phyloP scores from a whole-genome alignment of 495 filamentous ascomycete genomes.

The Tuber umbilicatum region DNA sequence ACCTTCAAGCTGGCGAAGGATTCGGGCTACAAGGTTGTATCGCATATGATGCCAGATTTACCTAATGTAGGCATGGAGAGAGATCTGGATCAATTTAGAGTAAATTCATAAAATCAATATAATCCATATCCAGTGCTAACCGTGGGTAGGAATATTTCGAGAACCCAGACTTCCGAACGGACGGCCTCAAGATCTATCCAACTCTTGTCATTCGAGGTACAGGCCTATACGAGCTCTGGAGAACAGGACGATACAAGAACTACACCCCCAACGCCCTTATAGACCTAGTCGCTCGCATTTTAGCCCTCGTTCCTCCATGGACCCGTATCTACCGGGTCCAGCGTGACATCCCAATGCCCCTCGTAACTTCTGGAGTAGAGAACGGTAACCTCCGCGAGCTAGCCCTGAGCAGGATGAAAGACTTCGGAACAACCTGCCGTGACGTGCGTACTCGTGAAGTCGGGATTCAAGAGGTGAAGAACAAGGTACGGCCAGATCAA shows the following conservation, averaged over 20 bases:
- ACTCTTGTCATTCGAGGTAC: slow-evolving; percentile 96
- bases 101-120: slow-evolving; percentile 5
- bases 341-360: slow-evolving; percentile 96
- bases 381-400: slow-evolving; percentile 95
- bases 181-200: slow-evolving; percentile 96
- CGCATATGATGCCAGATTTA: slow-evolving; percentile 98
- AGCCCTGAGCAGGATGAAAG: slow-evolving; percentile 90
- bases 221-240: slow-evolving; percentile 93
- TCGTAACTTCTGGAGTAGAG: slow-evolving; percentile 93
- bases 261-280: slow-evolving; percentile 96
- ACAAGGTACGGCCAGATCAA: slow-evolving; percentile 94
- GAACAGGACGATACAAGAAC: slow-evolving; percentile 94
- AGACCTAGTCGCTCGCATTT: slow-evolving; percentile 87
- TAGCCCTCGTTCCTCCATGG: slow-evolving; percentile 93
- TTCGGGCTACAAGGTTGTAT: slow-evolving; percentile 96
- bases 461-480: slow-evolving; percentile 96
- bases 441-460: slow-evolving; percentile 98
- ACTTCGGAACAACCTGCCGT: slow-evolving; percentile 93
- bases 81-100: slow-evolving; percentile 85
- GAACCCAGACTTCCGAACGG: slow-evolving; percentile 93
- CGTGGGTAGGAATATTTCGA: slow-evolving; percentile 73
- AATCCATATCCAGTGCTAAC: not conserved
- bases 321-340: slow-evolving; percentile 98
- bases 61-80: slow-evolving; percentile 98
- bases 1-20: slow-evolving; percentile 94